Evolutionary conservation across 495 filamentous ascomycete genomes (phyloP).

Genomic region (Xylaria cubensis): DNA sequence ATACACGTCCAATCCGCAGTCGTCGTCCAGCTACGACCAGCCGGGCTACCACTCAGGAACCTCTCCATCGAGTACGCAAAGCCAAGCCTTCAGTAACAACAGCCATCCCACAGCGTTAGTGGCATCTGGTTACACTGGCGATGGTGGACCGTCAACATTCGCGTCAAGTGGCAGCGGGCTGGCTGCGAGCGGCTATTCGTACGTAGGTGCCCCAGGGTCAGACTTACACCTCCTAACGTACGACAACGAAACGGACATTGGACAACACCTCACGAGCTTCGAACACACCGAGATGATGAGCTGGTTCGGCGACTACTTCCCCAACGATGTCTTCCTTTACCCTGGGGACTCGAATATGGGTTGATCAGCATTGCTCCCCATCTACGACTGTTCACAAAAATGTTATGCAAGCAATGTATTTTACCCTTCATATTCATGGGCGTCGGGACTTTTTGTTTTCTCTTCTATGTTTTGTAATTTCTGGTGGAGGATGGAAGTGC

Average conservation of each 20-base stretch:
- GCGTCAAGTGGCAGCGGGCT: conserved; percentile 47
- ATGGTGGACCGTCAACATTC: conserved; percentile 44
- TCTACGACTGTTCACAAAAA: not conserved
- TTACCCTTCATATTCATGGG: not conserved
- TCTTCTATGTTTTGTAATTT: conserved; percentile 6
- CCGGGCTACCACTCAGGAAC: conserved; percentile 34
- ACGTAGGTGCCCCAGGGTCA: conserved; percentile 45
- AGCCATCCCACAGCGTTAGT: conserved; percentile 34
- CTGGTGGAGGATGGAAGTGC: not conserved
- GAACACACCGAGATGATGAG: conserved; percentile 74
- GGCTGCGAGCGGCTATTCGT: conserved; percentile 49
- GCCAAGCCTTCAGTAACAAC: conserved; percentile 35
- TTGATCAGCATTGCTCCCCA: not conserved
- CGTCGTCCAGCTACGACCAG: conserved; percentile 43
- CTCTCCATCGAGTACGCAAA: conserved; percentile 45
- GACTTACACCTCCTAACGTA: conserved; percentile 41
- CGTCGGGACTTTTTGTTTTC: not conserved
- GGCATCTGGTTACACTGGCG: conserved; percentile 35
- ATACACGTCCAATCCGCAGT: conserved; percentile 41
- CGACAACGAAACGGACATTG: conserved; percentile 53
- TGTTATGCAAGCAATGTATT: conserved; percentile 5
- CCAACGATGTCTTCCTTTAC: conserved; percentile 64
- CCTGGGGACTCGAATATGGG: conserved; percentile 35
- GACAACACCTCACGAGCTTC: conserved; percentile 61
- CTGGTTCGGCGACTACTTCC: conserved; percentile 71